Conservation (phyloP, 768 basidiomycete genomes). For the Hypsizygus marmoreus region DNA sequence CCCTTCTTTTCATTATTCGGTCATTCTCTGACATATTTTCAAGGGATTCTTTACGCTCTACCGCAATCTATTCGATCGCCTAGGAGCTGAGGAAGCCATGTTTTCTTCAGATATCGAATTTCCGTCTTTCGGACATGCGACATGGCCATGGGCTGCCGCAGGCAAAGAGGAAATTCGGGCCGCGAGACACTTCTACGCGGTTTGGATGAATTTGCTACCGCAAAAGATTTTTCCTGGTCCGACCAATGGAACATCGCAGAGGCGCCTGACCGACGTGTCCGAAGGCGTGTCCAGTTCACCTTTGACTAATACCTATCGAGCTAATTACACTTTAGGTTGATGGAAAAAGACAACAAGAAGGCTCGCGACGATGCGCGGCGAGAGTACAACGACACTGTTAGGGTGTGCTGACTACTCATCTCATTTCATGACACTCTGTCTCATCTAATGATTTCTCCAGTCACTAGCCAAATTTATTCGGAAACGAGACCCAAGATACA, state of each 20-base stretch:
- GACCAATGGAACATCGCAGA: constrained; percentile 83
- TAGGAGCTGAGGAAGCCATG: constrained; percentile 77
- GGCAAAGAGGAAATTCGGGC: constrained; percentile 48
- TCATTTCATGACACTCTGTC: not conserved
- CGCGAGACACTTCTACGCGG: constrained; percentile 76
- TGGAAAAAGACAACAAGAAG: constrained; percentile 97
- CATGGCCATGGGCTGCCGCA: constrained; percentile 67
- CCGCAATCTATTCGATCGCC: constrained; percentile 79
- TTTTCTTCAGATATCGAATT: constrained; percentile 47
- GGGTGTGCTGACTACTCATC: constrained; percentile 51
- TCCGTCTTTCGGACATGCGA: constrained; percentile 82
- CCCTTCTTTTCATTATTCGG: not conserved
- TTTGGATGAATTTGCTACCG: constrained; percentile 83
- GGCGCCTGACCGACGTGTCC: constrained; percentile 82
- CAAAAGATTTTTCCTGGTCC: constrained; percentile 87
- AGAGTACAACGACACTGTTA: constrained; percentile 91
- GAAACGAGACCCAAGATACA: constrained; percentile 90
- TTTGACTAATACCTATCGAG: not conserved
- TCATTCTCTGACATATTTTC: not conserved
- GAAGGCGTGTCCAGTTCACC: constrained; percentile 51
- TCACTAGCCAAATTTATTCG: constrained; percentile 73
- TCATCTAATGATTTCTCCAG: constrained; percentile 35
- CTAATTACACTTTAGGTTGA: constrained; percentile 49
- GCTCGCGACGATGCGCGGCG: constrained; percentile 81
- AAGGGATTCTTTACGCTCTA: constrained; percentile 93